These are phyloP conservation scores for Lactarius indigo DNA, from an alignment of 768 basidiomycete genomes.

Conservation along the genomic window DNA sequence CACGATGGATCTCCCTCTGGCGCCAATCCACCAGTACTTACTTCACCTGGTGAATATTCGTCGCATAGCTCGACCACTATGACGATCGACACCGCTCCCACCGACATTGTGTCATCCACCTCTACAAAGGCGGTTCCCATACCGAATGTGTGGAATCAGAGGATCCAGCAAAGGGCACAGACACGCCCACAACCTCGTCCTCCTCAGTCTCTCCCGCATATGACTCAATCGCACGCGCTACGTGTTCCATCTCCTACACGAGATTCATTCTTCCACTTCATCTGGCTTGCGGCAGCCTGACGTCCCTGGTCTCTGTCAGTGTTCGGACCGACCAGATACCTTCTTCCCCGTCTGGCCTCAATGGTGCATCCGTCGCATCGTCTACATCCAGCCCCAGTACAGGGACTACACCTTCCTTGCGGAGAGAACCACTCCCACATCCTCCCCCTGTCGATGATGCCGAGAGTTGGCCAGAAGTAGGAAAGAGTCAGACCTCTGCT, in stretches of 20 bases:
- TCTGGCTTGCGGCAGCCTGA: constrained; percentile 10
- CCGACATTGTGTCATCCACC: constrained; percentile 7
- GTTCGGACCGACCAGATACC: constrained; percentile 10
- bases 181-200: constrained; percentile 30
- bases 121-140: constrained; percentile 26
- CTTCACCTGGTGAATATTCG: constrained; percentile 9
- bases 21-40: background rate
- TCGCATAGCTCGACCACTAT: constrained; percentile 3
- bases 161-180: constrained; percentile 40
- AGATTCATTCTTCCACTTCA: background rate
- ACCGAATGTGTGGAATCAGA: constrained; percentile 43
- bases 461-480: constrained; percentile 46
- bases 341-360: constrained; percentile 10
- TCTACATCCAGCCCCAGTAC: constrained; percentile 15
- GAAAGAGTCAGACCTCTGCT: constrained; percentile 31
- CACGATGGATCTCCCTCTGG: constrained; percentile 7
- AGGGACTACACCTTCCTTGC: constrained; percentile 47
- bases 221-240: constrained; percentile 8
- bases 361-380: constrained; percentile 6
- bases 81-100: constrained; percentile 9
- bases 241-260: constrained; percentile 7
- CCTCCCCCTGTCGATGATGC: constrained; percentile 35
- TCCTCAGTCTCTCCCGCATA: constrained; percentile 17
- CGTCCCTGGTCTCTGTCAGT: background rate
- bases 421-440: constrained; percentile 35